A percentile compares a stretch with the other conserved stretches of the same genome.
These are phyloP conservation scores for Pseudozyma hubeiensis DNA, from an alignment of 1,284 basidiomycete genomes.

Conservation along the genomic window DNA sequence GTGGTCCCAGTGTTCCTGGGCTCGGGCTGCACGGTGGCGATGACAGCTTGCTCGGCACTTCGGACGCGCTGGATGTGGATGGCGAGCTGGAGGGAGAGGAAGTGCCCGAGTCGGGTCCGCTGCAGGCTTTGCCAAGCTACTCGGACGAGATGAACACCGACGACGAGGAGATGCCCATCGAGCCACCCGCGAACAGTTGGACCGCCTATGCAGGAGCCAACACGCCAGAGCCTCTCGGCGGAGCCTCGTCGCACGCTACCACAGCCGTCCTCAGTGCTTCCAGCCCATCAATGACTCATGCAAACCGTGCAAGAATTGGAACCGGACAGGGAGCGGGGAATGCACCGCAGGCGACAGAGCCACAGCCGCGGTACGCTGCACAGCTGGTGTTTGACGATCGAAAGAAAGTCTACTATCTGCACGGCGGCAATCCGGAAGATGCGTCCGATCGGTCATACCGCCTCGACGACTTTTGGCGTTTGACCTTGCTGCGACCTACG, in stretches of 20 bases:
- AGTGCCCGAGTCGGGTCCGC: slow-evolving; percentile 45
- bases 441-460: slow-evolving; percentile 35
- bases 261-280: background rate
- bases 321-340: slow-evolving; percentile 6
- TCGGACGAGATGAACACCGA: slow-evolving; percentile 42
- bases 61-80: slow-evolving; percentile 24
- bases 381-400: slow-evolving; percentile 68
- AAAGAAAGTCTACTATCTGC: slow-evolving; percentile 64
- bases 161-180: slow-evolving; percentile 48
- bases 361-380: slow-evolving; percentile 57
- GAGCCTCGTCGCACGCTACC: background rate
- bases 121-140: slow-evolving; percentile 43
- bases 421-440: slow-evolving; percentile 67
- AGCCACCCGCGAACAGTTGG: slow-evolving; percentile 45
- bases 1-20: slow-evolving; percentile 5
- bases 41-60: slow-evolving; percentile 8
- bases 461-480: slow-evolving; percentile 67
- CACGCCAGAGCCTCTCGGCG: slow-evolving; percentile 8
- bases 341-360: slow-evolving; percentile 30
- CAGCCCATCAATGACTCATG: slow-evolving; percentile 4
- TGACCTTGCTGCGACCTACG: slow-evolving; percentile 61
- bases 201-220: slow-evolving; percentile 31
- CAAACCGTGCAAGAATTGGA: slow-evolving; percentile 2
- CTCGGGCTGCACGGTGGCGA: slow-evolving; percentile 17
- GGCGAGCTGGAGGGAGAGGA: slow-evolving; percentile 49